phyloP scores from a whole-genome alignment of 495 filamentous ascomycete species.

The Hypoxylon trugodes region DNA sequence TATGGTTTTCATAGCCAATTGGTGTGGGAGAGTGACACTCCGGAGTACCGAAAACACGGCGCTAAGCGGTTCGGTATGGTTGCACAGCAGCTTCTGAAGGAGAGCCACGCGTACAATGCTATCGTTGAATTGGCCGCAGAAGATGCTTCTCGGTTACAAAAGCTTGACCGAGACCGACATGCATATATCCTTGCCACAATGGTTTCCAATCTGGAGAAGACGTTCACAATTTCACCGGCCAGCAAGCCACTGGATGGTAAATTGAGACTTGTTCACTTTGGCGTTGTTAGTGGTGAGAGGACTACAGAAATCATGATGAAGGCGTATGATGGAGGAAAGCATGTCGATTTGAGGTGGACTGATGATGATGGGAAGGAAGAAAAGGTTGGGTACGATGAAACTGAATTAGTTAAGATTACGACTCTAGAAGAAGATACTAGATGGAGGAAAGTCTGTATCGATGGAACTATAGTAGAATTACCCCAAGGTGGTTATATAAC shows the following conservation, averaged over 20 bases:
- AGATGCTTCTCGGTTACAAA: slow-evolving; percentile 40
- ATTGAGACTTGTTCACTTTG: slow-evolving; percentile 78
- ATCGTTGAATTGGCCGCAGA: slow-evolving; percentile 51
- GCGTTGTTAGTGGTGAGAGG: slow-evolving; percentile 64
- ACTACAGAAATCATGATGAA: slow-evolving; percentile 78
- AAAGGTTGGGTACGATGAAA: slow-evolving; percentile 69
- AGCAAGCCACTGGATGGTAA: slow-evolving; percentile 71
- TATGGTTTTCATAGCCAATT: slow-evolving; percentile 89
- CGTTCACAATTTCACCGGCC: slow-evolving; percentile 78
- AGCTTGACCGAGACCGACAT: slow-evolving; percentile 40
- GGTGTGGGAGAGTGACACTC: slow-evolving; percentile 87
- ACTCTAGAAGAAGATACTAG: slow-evolving; percentile 69
- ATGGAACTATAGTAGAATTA: slow-evolving; percentile 83
- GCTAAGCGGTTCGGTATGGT: slow-evolving; percentile 82
- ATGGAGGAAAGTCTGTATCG: slow-evolving; percentile 87
- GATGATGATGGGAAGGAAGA: slow-evolving; percentile 40
- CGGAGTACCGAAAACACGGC: slow-evolving; percentile 76
- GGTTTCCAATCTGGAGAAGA: slow-evolving; percentile 80
- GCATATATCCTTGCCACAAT: slow-evolving; percentile 79
- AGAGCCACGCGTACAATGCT: slow-evolving; percentile 74
- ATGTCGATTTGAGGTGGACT: slow-evolving; percentile 62
- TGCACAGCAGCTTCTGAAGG: slow-evolving; percentile 72
- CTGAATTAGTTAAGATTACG: slow-evolving; percentile 70
- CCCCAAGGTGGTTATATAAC: slow-evolving; percentile 76
- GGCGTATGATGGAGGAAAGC: slow-evolving; percentile 78